Evolutionary conservation across 2,329 filamentous ascomycete species (phyloP), one percentile per base, ranked within the genome.

Genomic region (Triangularia setosa): DNA sequence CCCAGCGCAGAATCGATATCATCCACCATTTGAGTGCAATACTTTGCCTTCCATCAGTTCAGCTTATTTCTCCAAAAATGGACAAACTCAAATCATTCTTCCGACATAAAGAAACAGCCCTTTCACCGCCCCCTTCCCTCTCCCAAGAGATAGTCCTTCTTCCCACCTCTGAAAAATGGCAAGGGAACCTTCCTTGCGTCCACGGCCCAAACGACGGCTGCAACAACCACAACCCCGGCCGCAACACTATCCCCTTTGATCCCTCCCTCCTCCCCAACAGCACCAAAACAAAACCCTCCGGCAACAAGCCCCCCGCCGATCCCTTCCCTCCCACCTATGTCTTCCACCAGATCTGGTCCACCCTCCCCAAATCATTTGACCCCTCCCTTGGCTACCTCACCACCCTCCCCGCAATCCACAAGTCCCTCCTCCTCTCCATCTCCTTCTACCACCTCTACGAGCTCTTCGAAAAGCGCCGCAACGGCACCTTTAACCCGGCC

Each of bases 111-210:
- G 33, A 59, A n/a, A 2, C 30, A 16, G 7, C 57, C 11, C 18
- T n/a, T 8, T 9, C 21, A 27, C 57, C 57, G 4, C 35, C 40
- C 23, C 57, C 57, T 11, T 44, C 57, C n/a, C 57, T 27, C 30
- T 14, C 57, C 18, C 18, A 23, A 4, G 33, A 59, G 16, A 14
- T 59, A 4, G 11, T 21, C 16, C 57, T 25, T 18, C 30, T 23
- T 6, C 12, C 30, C 18, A n/a, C 30, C 16, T 55, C 64, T 21
- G 40, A 48, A 48, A 48, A 6, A 28, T 66, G 64, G 64, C 24
- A 66, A 58, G 64, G 61, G 44, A 66, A 66, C 28, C 64, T 64
- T 44, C 64, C 64, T 14, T 66, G 64, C 44, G 64, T 66, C 40
- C 58, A 61, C 61, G 53, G 53, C 28, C 54, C 58, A n/a, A 58